Base-by-base conservation (phyloP, 2,329 filamentous ascomycete genomes). In the Fusarium zealandicum region DNA sequence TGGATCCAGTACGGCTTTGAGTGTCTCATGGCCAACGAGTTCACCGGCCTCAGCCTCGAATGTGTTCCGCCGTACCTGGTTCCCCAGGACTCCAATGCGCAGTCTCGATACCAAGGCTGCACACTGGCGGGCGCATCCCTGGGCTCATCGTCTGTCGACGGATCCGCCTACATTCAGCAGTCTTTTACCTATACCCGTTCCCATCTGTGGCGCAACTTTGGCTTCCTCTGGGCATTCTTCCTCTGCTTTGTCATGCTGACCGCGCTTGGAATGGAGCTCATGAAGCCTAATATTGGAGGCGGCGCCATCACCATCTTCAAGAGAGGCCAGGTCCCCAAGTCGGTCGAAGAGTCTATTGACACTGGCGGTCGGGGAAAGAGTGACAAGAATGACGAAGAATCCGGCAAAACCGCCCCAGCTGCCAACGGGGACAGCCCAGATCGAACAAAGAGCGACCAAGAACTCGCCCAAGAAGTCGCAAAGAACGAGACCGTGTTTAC, bases 171-270 rank as follows among this genome's bases (percentile, higher is more conserved):
- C 44, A 75, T 90, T 64, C 17, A 72, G 72, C 8, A 76, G 72
- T 69, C 73, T 4, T 88, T 83, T 59, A 70, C 75, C 2, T 90
- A 90, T 67, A 76, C 73, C 5, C 73, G 80, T 2, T 72, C 75
- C 1, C 81, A 90, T 62, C 73, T 87, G 7, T 90, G 88, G 88
- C 85, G 90, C 4, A 92, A 93, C 69, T 92, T 90, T 66, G 90
- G 88, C 27, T 86, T 93, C 4, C 74, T 95, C 1, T 85, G 93
- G 62, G 90, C 88, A 0, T 95, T 91, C 61, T 83, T 85, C 1
- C 78, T 90, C 1, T 80, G 92, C 5, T 96, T 93, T 67, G 82
- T 96, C 11, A 61, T 87, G 10, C 73, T 93, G 25, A 93, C 90
- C 0, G 81, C 89, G 5, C 61, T 89, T 17, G 89, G 87, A 1